Conservation (phyloP, 1,284 basidiomycete species). For the Rhizopogon hawkerae region DNA sequence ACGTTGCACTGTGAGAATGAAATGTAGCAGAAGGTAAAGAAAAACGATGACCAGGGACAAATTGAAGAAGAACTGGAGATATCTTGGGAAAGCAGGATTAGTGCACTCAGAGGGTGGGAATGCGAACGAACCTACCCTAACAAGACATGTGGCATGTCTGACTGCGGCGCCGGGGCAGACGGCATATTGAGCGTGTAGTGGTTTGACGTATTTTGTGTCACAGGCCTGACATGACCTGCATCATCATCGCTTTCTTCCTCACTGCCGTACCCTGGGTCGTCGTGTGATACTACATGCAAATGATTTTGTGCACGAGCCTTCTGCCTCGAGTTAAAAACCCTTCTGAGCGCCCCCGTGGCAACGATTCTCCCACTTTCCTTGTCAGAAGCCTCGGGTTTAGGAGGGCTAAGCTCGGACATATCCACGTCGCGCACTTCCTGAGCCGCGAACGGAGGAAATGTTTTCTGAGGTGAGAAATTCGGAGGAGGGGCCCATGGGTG, state of each 20-base stretch:
- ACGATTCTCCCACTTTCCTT: conserved; percentile 39
- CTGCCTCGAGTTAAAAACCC: conserved; percentile 60
- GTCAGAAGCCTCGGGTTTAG: conserved; percentile 34
- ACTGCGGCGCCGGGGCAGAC: conserved; percentile 42
- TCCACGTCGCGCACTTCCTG: conserved; percentile 56
- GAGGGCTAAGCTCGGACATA: conserved; percentile 65
- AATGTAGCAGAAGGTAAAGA: conserved; percentile 77
- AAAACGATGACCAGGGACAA: conserved; percentile 78
- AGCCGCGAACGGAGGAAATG: conserved; percentile 38
- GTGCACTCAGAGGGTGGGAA: conserved; percentile 8
- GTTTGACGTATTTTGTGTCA: conserved; percentile 56
- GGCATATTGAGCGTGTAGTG: conserved; percentile 77
- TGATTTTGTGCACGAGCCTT: conserved; percentile 32
- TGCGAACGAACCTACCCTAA: conserved; percentile 51
- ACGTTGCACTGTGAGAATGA: conserved; percentile 82
- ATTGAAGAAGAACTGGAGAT: conserved; percentile 93
- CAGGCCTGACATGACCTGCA: conserved; percentile 27
- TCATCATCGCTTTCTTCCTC: conserved; percentile 35
- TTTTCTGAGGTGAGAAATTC: conserved; percentile 48
- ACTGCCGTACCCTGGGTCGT: conserved; percentile 36
- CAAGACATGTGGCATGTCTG: conserved; percentile 65
- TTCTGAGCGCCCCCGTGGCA: conserved; percentile 60
- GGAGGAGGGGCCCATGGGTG: conserved; percentile 59
- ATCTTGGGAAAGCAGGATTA: conserved; percentile 41
- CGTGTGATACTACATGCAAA: conserved; percentile 26